These are phyloP conservation scores for Cornus suecica DNA, from an alignment of 148 eudicot species.

Conservation along the genomic window DNA sequence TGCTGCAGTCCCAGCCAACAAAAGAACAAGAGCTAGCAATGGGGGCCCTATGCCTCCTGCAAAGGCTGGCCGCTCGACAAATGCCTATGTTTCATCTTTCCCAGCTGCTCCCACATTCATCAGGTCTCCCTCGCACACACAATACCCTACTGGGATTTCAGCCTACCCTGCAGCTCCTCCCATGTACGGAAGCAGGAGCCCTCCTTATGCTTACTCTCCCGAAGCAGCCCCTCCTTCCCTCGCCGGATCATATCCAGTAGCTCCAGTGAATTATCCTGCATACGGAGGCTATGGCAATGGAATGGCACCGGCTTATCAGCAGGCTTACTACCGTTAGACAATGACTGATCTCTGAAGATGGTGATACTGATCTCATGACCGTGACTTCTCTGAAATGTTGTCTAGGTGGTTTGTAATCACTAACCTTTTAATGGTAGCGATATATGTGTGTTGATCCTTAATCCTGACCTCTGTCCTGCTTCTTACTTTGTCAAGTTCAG, in stretches of 20 bases:
- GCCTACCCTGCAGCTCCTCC: conserved; percentile 52
- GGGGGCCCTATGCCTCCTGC: conserved; percentile 99
- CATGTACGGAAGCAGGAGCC: conserved; percentile 66
- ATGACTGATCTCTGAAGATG: conserved; percentile 46
- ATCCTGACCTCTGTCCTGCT: conserved; percentile 21
- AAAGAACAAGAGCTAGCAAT: conserved; percentile 75
- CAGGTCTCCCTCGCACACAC: conserved; percentile 77
- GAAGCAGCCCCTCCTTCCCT: conserved; percentile 59
- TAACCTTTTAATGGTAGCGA: conserved; percentile 77
- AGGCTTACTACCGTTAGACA: conserved; percentile 76
- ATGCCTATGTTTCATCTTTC: conserved; percentile 93
- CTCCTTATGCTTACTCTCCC: conserved; percentile 71
- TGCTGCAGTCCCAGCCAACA: conserved; percentile 78
- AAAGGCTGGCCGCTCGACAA: conserved; percentile 92
- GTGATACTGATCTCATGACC: conserved; percentile 61
- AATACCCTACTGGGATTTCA: conserved; percentile 62
- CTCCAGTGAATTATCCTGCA: conserved; percentile 62
- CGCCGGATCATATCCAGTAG: conserved; percentile 63
- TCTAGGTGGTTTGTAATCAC: conserved; percentile 66
- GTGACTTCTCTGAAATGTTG: conserved; percentile 14
- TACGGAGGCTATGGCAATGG: conserved; percentile 72
- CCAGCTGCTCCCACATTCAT: conserved; percentile 72
- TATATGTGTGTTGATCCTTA: conserved; percentile 63
- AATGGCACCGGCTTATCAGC: conserved; percentile 71
- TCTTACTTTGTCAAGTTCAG: conserved; percentile 22